These are phyloP conservation scores for Sarocladium brachiariae DNA, from an alignment of 2,329 filamentous ascomycete genomes.

Conservation along the genomic window DNA sequence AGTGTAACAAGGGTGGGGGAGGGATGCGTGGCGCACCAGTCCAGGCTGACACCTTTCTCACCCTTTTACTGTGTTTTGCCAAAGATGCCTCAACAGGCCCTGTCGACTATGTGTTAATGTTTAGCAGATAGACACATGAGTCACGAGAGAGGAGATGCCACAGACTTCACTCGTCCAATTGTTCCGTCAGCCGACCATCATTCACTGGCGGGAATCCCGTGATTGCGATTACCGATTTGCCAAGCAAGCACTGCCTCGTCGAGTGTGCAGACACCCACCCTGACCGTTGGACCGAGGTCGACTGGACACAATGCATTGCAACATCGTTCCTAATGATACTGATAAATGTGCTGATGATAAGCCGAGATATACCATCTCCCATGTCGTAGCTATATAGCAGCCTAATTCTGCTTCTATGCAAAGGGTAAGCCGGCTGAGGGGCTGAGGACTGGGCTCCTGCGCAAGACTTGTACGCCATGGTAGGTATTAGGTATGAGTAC, in stretches of 20 bases:
- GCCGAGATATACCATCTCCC: not conserved
- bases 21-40: too few species aligned
- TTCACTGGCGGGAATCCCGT: not conserved
- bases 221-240: not conserved
- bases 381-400: not conserved
- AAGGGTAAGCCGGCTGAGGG: not conserved
- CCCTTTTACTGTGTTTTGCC: too few species aligned
- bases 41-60: too few species aligned
- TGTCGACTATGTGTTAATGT: too few species aligned
- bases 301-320: not conserved
- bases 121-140: too few species aligned
- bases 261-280: not conserved
- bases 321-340: not conserved
- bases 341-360: not conserved
- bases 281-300: not conserved
- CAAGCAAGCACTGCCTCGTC: slow-evolving; percentile 5
- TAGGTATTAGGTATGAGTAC: too few species aligned
- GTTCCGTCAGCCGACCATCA: not conserved
- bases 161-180: not conserved
- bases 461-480: too few species aligned
- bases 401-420: not conserved
- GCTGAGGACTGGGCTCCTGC: not conserved
- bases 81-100: too few species aligned
- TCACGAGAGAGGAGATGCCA: not conserved
- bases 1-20: too few species aligned